A percentile compares a stretch with the other conserved stretches of the same genome.
Evolutionary conservation across 2,329 filamentous ascomycete species (phyloP).

Genomic region (Pseudogymnoascus sp.): DNA sequence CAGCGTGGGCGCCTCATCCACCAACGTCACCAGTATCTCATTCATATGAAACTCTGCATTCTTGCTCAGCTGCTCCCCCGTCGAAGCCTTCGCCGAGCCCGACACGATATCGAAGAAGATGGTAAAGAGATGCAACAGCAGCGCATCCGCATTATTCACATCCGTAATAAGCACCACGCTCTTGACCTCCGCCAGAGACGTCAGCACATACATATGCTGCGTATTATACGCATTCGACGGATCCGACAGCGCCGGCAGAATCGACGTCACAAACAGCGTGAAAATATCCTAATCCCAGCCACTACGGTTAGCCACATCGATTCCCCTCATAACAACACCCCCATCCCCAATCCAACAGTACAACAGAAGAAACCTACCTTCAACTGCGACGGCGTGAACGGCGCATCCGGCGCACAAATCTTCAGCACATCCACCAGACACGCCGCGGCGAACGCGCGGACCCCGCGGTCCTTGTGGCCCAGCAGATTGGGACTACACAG

Average conservation of each 20-base stretch:
- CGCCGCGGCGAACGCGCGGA: constrained; percentile 79
- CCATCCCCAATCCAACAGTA: neutral
- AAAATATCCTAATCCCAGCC: constrained; percentile 72
- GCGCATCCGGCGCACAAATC: constrained; percentile 88
- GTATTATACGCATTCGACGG: constrained; percentile 84
- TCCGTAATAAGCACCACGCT: constrained; percentile 89
- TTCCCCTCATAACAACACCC: neutral
- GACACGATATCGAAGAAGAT: constrained; percentile 89
- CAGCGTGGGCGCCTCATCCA: constrained; percentile 75
- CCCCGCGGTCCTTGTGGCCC: constrained; percentile 85
- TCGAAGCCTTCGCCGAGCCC: constrained; percentile 61
- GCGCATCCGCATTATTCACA: constrained; percentile 68
- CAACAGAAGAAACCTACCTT: constrained; percentile 51
- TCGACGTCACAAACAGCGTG: constrained; percentile 72
- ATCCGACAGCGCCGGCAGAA: constrained; percentile 77
- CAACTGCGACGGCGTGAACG: constrained; percentile 80
- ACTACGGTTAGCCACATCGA: constrained; percentile 14
- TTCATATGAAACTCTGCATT: constrained; percentile 92
- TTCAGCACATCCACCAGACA: constrained; percentile 90
- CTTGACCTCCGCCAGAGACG: constrained; percentile 85
- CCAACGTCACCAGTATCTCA: constrained; percentile 70
- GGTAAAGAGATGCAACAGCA: constrained; percentile 76
- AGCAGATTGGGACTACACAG: constrained; percentile 74
- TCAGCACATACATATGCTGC: constrained; percentile 85
- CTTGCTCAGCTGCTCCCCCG: constrained; percentile 77